Conservation (phyloP, 352 stramenopile species). For the Plasmopara viticola region DNA sequence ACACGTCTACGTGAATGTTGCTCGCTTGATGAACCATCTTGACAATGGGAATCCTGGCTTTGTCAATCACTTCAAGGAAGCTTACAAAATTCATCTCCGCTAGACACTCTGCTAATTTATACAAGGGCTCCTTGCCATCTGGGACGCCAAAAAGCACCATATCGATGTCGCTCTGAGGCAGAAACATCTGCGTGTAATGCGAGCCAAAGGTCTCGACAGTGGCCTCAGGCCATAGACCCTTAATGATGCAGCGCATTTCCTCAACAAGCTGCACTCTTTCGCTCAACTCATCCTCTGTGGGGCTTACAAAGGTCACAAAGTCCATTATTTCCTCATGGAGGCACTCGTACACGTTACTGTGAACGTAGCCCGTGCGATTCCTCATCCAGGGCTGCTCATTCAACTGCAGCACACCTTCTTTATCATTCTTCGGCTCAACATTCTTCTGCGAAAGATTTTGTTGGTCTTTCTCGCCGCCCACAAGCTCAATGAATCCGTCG, state of each 20-base stretch:
- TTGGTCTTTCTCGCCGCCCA: slow-evolving; percentile 7
- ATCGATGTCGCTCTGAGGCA: slow-evolving; percentile 92
- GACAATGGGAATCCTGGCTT: slow-evolving; percentile 93
- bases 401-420: slow-evolving; percentile 27
- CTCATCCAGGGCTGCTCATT: slow-evolving; percentile 69
- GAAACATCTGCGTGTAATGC: slow-evolving; percentile 88
- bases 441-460: slow-evolving; percentile 9
- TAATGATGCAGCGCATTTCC: slow-evolving; percentile 64
- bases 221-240: slow-evolving; percentile 44
- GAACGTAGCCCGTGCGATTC: slow-evolving; percentile 44
- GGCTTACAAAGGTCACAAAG: slow-evolving; percentile 90
- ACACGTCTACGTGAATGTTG: slow-evolving; percentile 90
- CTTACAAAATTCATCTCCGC: slow-evolving; percentile 67
- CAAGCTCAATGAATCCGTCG: slow-evolving; percentile 54
- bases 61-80: slow-evolving; percentile 93
- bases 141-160: slow-evolving; percentile 85
- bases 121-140: slow-evolving; percentile 46
- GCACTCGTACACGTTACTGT: slow-evolving; percentile 74
- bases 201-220: slow-evolving; percentile 89
- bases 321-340: slow-evolving; percentile 96
- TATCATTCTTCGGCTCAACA: slow-evolving; percentile 5
- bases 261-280: slow-evolving; percentile 61
- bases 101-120: slow-evolving; percentile 46
- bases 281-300: slow-evolving; percentile 67
- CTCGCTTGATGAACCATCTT: slow-evolving; percentile 91